Percentiles rank a stretch among this genome's conserved stretches.
These are phyloP conservation scores for Phytophthora cactorum DNA, from an alignment of 352 stramenopile species.

Conservation along the genomic window DNA sequence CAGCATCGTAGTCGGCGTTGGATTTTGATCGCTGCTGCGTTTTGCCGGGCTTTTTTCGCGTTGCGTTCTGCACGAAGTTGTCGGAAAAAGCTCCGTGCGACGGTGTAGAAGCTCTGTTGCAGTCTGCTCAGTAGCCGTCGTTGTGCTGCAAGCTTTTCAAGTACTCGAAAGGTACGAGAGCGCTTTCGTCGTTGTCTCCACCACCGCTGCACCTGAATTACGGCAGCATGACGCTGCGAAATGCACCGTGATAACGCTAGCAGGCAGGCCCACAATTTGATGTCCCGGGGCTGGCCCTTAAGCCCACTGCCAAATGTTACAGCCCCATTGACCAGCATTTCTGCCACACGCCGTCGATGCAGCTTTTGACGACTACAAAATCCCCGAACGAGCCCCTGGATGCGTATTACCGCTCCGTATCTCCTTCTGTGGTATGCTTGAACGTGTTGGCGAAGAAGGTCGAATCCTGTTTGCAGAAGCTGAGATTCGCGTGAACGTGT, in stretches of 20 bases:
- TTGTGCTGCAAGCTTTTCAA: constrained; percentile 45
- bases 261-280: constrained; percentile 65
- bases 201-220: constrained; percentile 46
- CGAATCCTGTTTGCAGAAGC: constrained; percentile 41
- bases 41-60: constrained; percentile 36
- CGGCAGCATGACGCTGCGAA: constrained; percentile 22
- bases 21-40: constrained; percentile 53
- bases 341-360: constrained; percentile 39
- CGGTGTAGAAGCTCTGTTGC: constrained; percentile 45
- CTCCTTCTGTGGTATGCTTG: constrained; percentile 25
- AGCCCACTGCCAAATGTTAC: constrained; percentile 25
- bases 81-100: constrained; percentile 55
- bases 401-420: constrained; percentile 15
- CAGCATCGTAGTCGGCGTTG: constrained; percentile 51
- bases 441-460: constrained; percentile 40
- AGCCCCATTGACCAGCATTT: constrained; percentile 39
- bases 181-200: constrained; percentile 36
- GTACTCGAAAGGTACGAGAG: constrained; percentile 28
- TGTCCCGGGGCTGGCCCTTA: constrained; percentile 41
- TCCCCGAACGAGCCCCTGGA: constrained; percentile 61
- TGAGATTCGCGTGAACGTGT: constrained; percentile 41
- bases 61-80: constrained; percentile 45
- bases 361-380: constrained; percentile 48
- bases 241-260: constrained; percentile 49
- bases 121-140: constrained; percentile 49